A percentile compares a stretch with the other conserved stretches of the same genome.
These are phyloP conservation scores for Pleoardoris graminearum DNA, from an alignment of 2,329 filamentous ascomycete genomes.

Conservation along the genomic window DNA sequence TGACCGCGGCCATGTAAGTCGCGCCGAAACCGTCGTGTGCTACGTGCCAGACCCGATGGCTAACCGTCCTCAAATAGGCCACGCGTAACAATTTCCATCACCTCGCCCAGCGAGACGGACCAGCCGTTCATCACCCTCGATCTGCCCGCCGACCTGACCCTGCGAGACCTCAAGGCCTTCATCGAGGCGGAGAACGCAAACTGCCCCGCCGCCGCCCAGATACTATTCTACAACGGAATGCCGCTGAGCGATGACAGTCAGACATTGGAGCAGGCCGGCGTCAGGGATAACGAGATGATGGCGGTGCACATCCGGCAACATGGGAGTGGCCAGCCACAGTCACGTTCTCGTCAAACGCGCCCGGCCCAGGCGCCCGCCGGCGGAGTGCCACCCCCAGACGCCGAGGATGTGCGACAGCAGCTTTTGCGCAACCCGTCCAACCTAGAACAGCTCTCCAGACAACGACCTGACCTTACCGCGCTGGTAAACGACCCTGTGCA, in stretches of 20 bases:
- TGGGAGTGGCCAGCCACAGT: constrained; percentile 29
- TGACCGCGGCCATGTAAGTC: constrained; percentile 40
- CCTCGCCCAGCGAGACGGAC: constrained; percentile 72
- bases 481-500: constrained; percentile 74
- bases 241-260: constrained; percentile 76
- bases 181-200: constrained; percentile 76
- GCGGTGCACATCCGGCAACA: constrained; percentile 70
- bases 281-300: constrained; percentile 90
- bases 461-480: constrained; percentile 75
- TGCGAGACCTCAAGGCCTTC: constrained; percentile 83
- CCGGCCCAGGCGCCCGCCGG: background rate
- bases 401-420: constrained; percentile 80
- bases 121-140: constrained; percentile 71
- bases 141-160: constrained; percentile 77
- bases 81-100: constrained; percentile 83
- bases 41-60: constrained; percentile 32
- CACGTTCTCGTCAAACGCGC: constrained; percentile 12
- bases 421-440: constrained; percentile 77
- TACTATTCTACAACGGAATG: constrained; percentile 87
- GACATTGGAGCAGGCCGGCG: constrained; percentile 78
- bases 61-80: constrained; percentile 58
- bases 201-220: constrained; percentile 72
- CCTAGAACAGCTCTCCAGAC: constrained; percentile 69
- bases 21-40: constrained; percentile 40
- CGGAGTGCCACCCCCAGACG: constrained; percentile 54